Evolutionary conservation across 768 basidiomycete species (phyloP).

Genomic region (Hericium rajendrae): DNA sequence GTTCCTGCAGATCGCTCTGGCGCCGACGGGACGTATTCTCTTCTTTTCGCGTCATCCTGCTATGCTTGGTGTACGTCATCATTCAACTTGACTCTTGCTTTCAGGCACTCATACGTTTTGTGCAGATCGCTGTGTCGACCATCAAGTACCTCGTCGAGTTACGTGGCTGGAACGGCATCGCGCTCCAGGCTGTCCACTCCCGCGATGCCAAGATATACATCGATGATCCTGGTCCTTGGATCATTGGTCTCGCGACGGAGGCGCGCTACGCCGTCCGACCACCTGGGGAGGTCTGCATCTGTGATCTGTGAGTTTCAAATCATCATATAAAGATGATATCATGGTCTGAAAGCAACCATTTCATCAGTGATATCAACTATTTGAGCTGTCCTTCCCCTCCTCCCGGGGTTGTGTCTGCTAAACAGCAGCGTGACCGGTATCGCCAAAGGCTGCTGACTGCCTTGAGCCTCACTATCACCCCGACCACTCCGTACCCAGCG

Average conservation of each 20-base stretch:
- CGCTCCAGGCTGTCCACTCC: conserved; percentile 66
- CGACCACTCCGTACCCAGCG: conserved; percentile 81
- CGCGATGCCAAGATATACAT: conserved; percentile 90
- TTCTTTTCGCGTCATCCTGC: conserved; percentile 86
- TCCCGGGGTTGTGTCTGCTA: conserved; percentile 59
- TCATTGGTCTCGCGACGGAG: conserved; percentile 83
- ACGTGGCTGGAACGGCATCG: conserved; percentile 88
- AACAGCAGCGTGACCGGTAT: conserved; percentile 75
- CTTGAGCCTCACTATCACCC: conserved; percentile 85
- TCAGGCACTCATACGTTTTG: not conserved
- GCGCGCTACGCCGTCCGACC: conserved; percentile 70
- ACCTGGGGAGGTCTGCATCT: conserved; percentile 74
- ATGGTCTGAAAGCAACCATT: not conserved
- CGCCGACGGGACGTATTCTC: conserved; percentile 77
- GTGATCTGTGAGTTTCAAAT: conserved; percentile 61
- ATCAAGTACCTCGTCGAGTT: conserved; percentile 88
- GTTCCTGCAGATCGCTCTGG: conserved; percentile 58
- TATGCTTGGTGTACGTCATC: conserved; percentile 67
- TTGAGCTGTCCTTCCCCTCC: conserved; percentile 79
- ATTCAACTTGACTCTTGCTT: not conserved
- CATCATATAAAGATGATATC: not conserved
- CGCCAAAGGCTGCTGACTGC: conserved; percentile 63
- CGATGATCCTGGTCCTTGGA: conserved; percentile 96
- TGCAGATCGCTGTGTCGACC: conserved; percentile 77
- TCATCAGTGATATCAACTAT: conserved; percentile 65